Evolutionary conservation across 139 green algal genomes (phyloP), one percentile per base, ranked within the genome.

Genomic region (Yamagishiella unicocca): DNA sequence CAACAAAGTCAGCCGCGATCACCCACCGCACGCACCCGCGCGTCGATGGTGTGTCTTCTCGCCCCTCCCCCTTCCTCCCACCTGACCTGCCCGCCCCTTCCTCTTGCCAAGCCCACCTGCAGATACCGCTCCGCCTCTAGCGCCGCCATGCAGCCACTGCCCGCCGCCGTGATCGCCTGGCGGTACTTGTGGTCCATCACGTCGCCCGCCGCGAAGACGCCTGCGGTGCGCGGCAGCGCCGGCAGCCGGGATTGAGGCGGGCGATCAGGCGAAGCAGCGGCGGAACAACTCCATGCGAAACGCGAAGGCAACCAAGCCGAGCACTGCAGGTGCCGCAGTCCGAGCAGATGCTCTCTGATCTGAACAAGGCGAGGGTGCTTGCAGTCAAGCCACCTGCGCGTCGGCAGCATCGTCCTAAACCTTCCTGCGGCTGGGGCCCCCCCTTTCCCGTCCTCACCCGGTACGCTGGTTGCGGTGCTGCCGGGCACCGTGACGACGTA

Each of bases 61-160:
- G 58, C 22, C 14, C 29, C 22, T n/a, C 58, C 22, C 58, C 58
- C 22, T n/a, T 22, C 29, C 58, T 22, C 14, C n/a, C 58, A 67
- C 14, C 22, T 6, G 19, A n/a, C 19, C n/a, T 67, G 19, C 19
- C 19, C 58, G 58, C 58, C 29, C 58, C 19, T 33, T 9, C 22
- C 25, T 19, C 64, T 22, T 24, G 10, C 31, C 42, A 6, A 25
- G 29, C 72, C 25, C 62, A 88, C 91, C 70, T 93, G 87, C 46
- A 96, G 83, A 67, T 91, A 96, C 24, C 93, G 87, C 93, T 97
- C 95, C 25, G 93, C 95, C 83, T 96, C 90, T 50, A 97, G 82
- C 4, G 95, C 95, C 35, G 95, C 92, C 92, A 95, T 96, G 93
- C 94, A 97, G 29, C 93, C 90, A n/a, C 72, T 90, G 61, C 93